Conservation (phyloP, 2,329 filamentous ascomycete species). For the Aspergillus phoenicis region DNA sequence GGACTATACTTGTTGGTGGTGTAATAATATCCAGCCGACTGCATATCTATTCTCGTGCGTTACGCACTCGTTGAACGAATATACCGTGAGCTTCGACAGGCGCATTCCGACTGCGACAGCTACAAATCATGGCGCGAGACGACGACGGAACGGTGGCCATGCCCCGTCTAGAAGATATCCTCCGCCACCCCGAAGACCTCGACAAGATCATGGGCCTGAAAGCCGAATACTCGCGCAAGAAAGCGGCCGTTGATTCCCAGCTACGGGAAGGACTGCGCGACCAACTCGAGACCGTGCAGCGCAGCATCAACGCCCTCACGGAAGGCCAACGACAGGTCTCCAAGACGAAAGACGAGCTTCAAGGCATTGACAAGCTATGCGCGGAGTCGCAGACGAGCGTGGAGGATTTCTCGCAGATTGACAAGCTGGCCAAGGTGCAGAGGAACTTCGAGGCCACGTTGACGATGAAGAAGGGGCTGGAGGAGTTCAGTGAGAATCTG, state of each 20-base stretch:
- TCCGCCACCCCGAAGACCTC: constrained; percentile 93
- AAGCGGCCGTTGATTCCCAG: constrained; percentile 85
- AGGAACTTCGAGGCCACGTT: constrained; percentile 94
- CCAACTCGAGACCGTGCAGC: constrained; percentile 91
- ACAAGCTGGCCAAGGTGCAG: constrained; percentile 59
- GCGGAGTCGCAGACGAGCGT: constrained; percentile 98
- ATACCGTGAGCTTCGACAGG: not conserved
- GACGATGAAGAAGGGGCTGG: constrained; percentile 87
- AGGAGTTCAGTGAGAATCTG: constrained; percentile 80
- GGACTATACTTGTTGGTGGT: not conserved
- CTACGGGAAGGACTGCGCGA: constrained; percentile 85
- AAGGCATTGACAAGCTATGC: constrained; percentile 96
- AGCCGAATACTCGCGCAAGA: constrained; percentile 91
- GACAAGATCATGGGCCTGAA: constrained; percentile 92
- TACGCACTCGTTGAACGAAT: not conserved
- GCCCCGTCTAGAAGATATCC: constrained; percentile 82
- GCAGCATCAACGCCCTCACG: constrained; percentile 83
- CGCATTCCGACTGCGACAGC: not conserved
- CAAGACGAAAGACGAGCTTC: constrained; percentile 96
- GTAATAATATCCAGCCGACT: not conserved
- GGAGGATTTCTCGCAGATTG: constrained; percentile 90
- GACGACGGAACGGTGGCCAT: constrained; percentile 66
- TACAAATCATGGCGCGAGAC: constrained; percentile 38
- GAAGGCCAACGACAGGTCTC: constrained; percentile 91
- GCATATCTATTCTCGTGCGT: not conserved